These are phyloP conservation scores for Globisporangium apiculatum DNA, from an alignment of 352 stramenopile genomes.

Conservation along the genomic window DNA sequence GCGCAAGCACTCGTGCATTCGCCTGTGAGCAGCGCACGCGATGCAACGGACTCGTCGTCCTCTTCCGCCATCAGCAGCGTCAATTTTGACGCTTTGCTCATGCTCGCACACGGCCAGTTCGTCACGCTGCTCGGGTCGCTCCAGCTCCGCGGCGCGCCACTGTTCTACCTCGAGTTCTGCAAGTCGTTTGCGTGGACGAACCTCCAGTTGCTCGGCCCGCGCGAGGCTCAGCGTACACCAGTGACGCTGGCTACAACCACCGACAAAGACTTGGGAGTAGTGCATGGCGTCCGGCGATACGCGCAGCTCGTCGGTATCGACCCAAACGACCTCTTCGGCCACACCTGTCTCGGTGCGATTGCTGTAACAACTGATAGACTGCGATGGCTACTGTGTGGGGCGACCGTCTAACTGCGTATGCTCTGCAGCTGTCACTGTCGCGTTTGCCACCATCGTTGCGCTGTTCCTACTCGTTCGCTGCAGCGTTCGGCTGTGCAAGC, in stretches of 20 bases:
- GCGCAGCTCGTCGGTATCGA: slow-evolving; percentile 26
- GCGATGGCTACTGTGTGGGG: background rate
- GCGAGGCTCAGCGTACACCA: background rate
- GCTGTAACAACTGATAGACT: background rate
- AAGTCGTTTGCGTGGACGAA: slow-evolving; percentile 50
- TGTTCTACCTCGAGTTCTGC: slow-evolving; percentile 42
- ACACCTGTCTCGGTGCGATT: slow-evolving; percentile 26
- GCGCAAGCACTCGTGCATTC: slow-evolving; percentile 9
- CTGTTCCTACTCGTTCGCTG: slow-evolving; percentile 27
- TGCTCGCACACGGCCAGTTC: slow-evolving; percentile 42
- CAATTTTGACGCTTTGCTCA: slow-evolving; percentile 31
- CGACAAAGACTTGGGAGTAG: background rate
- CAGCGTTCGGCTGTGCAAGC: slow-evolving; percentile 15
- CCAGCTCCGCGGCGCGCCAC: slow-evolving; percentile 28
- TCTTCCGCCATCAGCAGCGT: slow-evolving; percentile 5
- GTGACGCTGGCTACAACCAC: background rate
- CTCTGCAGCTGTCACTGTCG: slow-evolving; percentile 14
- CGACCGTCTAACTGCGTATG: background rate
- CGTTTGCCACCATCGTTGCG: slow-evolving; percentile 18
- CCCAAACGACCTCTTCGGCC: slow-evolving; percentile 40
- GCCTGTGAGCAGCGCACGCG: slow-evolving; percentile 5
- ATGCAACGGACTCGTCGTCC: slow-evolving; percentile 11
- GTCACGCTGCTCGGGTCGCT: slow-evolving; percentile 36
- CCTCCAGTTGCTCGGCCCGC: slow-evolving; percentile 29
- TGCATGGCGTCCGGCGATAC: slow-evolving; percentile 31